A percentile compares a stretch with the other conserved stretches of the same genome.
Evolutionary conservation across 192 early-diverging fungal species (phyloP).

Genomic region (Gryganskiella cystojenkinii): DNA sequence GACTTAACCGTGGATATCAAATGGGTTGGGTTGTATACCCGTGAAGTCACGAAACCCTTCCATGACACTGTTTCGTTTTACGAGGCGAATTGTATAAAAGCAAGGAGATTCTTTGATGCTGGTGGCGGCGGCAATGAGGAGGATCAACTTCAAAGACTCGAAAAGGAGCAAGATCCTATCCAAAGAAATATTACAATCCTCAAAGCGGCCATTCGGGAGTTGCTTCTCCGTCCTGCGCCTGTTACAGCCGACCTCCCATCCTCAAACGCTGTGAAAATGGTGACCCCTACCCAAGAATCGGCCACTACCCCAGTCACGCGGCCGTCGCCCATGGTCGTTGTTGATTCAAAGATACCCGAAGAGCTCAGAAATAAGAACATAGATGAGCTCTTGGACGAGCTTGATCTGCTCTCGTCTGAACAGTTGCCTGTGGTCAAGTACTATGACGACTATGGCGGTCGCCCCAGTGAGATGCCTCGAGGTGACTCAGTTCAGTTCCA

Average conservation of each 20-base stretch:
- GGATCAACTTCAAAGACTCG: neutral
- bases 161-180: constrained; percentile 14
- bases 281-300: too few species aligned
- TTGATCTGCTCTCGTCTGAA: constrained; percentile 16
- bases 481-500: neutral
- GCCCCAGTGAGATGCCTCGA: constrained; percentile 15
- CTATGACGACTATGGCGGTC: constrained; percentile 30
- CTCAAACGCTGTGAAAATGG: neutral
- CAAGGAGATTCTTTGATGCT: neutral
- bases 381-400: constrained; percentile 20
- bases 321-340: too few species aligned
- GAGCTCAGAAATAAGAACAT: neutral
- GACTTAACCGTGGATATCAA: constrained; percentile 1
- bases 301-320: too few species aligned
- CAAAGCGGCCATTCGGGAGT: neutral
- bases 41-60: constrained; percentile 7
- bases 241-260: too few species aligned
- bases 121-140: neutral
- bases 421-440: constrained; percentile 32
- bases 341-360: neutral
- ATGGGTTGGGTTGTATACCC: constrained; percentile 25
- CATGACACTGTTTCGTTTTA: constrained; percentile 10
- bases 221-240: neutral
- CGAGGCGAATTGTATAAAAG: constrained; percentile 24
- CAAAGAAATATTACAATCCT: constrained; percentile 8